Evolutionary conservation across 345 rosid genomes (phyloP).

Genomic region (Populus davidiana): DNA sequence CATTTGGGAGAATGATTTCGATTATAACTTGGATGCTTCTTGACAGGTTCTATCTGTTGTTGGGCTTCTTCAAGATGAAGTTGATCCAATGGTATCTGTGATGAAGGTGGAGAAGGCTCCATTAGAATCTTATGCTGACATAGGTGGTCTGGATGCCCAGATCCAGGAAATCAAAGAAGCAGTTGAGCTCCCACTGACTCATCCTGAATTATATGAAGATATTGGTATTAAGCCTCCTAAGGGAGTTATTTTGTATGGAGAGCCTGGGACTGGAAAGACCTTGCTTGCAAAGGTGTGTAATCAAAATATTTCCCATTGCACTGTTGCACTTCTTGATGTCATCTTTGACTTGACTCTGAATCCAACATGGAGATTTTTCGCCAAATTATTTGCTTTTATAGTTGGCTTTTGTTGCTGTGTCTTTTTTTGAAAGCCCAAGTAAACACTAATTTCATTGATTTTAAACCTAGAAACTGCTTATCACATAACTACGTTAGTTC

Average conservation of each 20-base stretch:
- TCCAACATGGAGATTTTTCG: background rate
- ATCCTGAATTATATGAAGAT: conserved; percentile 97
- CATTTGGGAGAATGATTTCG: background rate
- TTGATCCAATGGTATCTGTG: conserved; percentile 98
- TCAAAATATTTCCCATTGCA: background rate
- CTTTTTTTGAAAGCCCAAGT: background rate
- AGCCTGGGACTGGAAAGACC: conserved; percentile 99
- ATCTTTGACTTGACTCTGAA: background rate
- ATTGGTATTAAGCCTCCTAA: conserved; percentile 98
- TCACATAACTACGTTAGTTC: background rate
- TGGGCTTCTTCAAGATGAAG: conserved; percentile 96
- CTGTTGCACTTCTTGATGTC: background rate
- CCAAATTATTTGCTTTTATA: background rate
- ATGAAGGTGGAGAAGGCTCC: conserved; percentile 99
- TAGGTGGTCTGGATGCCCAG: conserved; percentile 98
- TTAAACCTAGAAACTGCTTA: background rate
- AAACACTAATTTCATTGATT: background rate
- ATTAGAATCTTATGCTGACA: conserved; percentile 93
- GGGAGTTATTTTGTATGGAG: conserved; percentile 98
- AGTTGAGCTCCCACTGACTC: conserved; percentile 96
- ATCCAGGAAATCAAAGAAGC: conserved; percentile 99
- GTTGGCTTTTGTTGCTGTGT: background rate
- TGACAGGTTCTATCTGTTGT: conserved; percentile 85
- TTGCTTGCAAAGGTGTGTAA: conserved; percentile 84
- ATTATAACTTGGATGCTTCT: background rate